A percentile compares a stretch with the other conserved stretches of the same genome.
Conservation (phyloP, 352 stramenopile species). For the Stramenopiles sp. region DNA sequence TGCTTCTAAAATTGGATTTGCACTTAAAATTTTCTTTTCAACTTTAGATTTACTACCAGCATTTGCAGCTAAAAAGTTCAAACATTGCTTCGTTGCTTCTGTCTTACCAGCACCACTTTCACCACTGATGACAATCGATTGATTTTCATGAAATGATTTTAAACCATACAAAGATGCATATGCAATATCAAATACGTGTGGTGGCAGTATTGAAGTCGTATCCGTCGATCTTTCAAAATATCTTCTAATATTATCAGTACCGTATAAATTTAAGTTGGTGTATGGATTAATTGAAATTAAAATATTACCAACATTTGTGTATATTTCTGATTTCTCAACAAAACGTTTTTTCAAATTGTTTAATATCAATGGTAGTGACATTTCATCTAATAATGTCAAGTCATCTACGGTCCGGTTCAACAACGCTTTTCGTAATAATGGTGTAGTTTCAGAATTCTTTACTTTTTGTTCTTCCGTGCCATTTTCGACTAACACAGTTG, state of each 20-base stretch:
- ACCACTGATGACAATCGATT: conserved; percentile 80
- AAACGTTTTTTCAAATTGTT: conserved; percentile 51
- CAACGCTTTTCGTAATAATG: neutral
- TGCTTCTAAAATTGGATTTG: neutral
- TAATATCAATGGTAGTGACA: conserved; percentile 36
- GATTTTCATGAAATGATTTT: conserved; percentile 33
- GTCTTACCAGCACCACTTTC: conserved; percentile 87
- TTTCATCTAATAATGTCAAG: neutral
- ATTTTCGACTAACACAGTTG: neutral
- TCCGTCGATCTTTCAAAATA: conserved; percentile 22
- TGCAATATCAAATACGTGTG: conserved; percentile 55
- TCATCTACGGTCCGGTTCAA: neutral
- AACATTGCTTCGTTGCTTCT: conserved; percentile 74
- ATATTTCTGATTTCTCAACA: conserved; percentile 31
- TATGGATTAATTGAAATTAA: conserved; percentile 65
- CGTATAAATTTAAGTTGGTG: conserved; percentile 4
- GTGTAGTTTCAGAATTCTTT: neutral
- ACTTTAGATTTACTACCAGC: conserved; percentile 23
- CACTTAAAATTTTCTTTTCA: neutral
- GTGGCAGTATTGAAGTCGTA: conserved; percentile 14
- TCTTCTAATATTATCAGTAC: conserved; percentile 32
- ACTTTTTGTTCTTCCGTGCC: neutral
- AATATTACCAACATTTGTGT: conserved; percentile 59
- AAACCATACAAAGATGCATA: conserved; percentile 61
- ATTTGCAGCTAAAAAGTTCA: neutral